Evolutionary conservation across 331 rosid genomes (phyloP).

Genomic region (Pyracantha coccinea): DNA sequence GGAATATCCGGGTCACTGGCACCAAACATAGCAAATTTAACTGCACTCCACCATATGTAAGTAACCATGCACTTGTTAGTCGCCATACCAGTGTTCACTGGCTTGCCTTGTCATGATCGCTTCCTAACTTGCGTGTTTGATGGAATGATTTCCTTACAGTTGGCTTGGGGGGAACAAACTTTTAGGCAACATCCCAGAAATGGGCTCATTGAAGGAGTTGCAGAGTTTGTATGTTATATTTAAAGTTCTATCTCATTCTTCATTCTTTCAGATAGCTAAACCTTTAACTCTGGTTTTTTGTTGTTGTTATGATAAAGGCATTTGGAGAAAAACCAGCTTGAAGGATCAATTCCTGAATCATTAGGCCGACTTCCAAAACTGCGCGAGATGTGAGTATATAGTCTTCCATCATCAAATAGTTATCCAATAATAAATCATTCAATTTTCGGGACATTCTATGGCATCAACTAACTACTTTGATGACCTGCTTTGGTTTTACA

Average conservation of each 20-base stretch:
- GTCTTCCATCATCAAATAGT: neutral
- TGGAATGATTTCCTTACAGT: slow-evolving; percentile 30
- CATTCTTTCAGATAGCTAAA: neutral
- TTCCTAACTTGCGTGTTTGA: neutral
- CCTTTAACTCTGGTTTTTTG: neutral
- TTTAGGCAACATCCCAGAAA: slow-evolving; percentile 58
- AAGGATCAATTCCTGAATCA: slow-evolving; percentile 58
- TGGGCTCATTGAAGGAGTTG: slow-evolving; percentile 45
- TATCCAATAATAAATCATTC: too few species aligned
- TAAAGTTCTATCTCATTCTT: neutral
- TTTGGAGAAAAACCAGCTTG: slow-evolving; percentile 69
- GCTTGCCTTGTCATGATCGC: neutral
- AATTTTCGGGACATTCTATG: neutral
- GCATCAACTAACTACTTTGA: neutral
- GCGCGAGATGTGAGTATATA: slow-evolving; percentile 51
- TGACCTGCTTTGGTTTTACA: slow-evolving; percentile 9
- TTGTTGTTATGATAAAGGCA: slow-evolving; percentile 37
- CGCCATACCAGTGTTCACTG: neutral
- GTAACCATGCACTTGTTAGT: slow-evolving; percentile 15
- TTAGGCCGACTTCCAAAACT: slow-evolving; percentile 38
- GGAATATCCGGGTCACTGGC: slow-evolving; percentile 57
- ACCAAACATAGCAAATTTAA: slow-evolving; percentile 39
- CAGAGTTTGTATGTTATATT: slow-evolving; percentile 54
- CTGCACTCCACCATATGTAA: slow-evolving; percentile 57
- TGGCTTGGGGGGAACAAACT: slow-evolving; percentile 72